Conservation (phyloP, 2,329 filamentous ascomycete species). For the Epichloe hybrida region DNA sequence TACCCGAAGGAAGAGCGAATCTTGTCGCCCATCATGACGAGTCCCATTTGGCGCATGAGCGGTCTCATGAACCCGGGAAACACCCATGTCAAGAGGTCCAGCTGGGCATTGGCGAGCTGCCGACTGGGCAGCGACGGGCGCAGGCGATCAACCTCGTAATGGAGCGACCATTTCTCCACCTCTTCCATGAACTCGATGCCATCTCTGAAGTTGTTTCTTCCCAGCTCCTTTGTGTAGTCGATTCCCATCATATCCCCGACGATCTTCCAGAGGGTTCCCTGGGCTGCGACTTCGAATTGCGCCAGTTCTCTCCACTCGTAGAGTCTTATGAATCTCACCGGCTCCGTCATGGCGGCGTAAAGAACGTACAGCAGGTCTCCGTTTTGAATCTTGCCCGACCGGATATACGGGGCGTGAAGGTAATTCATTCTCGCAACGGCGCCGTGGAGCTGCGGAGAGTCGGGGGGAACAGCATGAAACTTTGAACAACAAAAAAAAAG, state of each 20-base stretch:
- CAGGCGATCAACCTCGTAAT: slow-evolving; percentile 49
- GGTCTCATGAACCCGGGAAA: slow-evolving; percentile 33
- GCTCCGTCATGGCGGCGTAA: slow-evolving; percentile 51
- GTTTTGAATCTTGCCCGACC: slow-evolving; percentile 22
- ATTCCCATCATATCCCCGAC: slow-evolving; percentile 62
- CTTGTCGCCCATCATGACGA: slow-evolving; percentile 49
- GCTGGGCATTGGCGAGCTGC: slow-evolving; percentile 43
- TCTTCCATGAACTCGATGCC: slow-evolving; percentile 39
- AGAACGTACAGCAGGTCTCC: slow-evolving; percentile 26
- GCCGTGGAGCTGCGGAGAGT: slow-evolving; percentile 18
- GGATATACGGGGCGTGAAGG: slow-evolving; percentile 23
- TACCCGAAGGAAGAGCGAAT: slow-evolving; percentile 53
- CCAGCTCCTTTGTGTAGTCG: slow-evolving; percentile 28
- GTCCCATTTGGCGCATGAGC: slow-evolving; percentile 35
- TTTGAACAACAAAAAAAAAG: slow-evolving; percentile 3
- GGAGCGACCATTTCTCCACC: slow-evolving; percentile 31
- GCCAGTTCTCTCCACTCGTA: slow-evolving; percentile 60
- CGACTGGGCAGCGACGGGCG: slow-evolving; percentile 35
- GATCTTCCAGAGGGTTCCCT: slow-evolving; percentile 57
- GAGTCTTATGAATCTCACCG: slow-evolving; percentile 44
- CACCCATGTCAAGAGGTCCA: slow-evolving; percentile 44
- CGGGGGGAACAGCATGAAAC: slow-evolving; percentile 18
- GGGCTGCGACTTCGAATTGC: slow-evolving; percentile 53
- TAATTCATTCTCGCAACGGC: slow-evolving; percentile 27
- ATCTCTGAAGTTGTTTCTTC: slow-evolving; percentile 28